Evolutionary conservation across 345 rosid species (phyloP), one percentile per base, ranked within the genome.

Genomic region (Erodium maritimum): DNA sequence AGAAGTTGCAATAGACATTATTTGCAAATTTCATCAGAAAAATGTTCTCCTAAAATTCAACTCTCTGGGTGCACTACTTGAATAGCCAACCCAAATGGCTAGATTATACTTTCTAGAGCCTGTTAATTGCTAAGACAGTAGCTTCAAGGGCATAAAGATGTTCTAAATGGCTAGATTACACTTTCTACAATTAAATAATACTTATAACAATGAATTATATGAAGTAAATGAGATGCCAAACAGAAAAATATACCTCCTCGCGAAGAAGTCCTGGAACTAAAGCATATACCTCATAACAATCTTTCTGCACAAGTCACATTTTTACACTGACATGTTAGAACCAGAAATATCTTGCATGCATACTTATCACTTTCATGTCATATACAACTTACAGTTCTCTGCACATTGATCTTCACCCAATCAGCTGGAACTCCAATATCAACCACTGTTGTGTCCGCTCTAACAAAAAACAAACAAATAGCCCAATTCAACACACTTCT

Each of bases 381-480:
- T 17, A 19, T 11, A 19, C 61, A 29, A 68, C 88, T 79, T 69
- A 85, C 91, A 19, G 86, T 75, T 67, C 64, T 78, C 73, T 75
- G 91, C 45, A 82, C 86, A 62, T 75, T 85, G 72, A 85, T 73
- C 74, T 82, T 85, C 65, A 85, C 88, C 91, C 91, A 85, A 66
- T 82, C 86, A 54, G 91, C 88, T 10, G 86, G 82, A 5, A 76
- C 62, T 58, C 91, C 91, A 50, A 82, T 56, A 52, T 80, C 88
- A 63, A 73, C 79, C 50, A 85, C 74, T 18, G 71, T 73, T 20
- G 69, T 70, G 22, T 80, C 82, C 77, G 77, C 60, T 61, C 91
- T 85, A 59, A 60, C 59, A 56, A 59, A n/a, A 50, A 24, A 37
- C 57, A 25, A 24, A 18, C 48, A 42, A 10, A 42, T 14, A 42